These are phyloP conservation scores for Epichloe baconii DNA, from an alignment of 2,329 filamentous ascomycete genomes.

Conservation along the genomic window DNA sequence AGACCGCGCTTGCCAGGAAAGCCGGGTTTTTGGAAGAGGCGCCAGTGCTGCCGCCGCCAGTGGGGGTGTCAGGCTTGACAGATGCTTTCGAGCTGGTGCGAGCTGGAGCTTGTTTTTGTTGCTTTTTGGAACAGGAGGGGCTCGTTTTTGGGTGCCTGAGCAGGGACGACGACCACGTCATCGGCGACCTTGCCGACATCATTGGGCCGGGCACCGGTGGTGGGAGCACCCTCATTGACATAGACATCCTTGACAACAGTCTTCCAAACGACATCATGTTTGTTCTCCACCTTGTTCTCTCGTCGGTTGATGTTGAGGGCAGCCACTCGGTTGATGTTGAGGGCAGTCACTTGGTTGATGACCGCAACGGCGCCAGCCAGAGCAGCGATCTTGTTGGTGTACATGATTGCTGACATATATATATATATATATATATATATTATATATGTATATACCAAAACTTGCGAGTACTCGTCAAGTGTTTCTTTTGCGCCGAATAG, in stretches of 20 bases:
- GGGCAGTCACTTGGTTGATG: conserved; percentile 28
- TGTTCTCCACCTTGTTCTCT: conserved; percentile 23
- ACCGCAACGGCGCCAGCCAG: conserved; percentile 31
- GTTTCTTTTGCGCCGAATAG: neutral
- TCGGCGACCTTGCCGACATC: conserved; percentile 21
- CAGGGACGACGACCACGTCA: conserved; percentile 14
- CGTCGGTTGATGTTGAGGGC: conserved; percentile 31
- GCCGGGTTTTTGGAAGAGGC: conserved; percentile 4
- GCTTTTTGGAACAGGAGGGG: neutral
- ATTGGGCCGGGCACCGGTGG: neutral
- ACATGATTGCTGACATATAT: conserved; percentile 22
- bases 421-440: neutral
- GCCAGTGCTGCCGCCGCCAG: conserved; percentile 2
- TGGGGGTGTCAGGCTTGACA: conserved; percentile 11
- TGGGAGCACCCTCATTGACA: conserved; percentile 16
- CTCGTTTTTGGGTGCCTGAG: conserved; percentile 4
- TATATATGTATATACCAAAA: neutral
- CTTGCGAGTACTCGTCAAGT: neutral
- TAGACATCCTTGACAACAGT: conserved; percentile 28
- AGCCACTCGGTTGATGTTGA: conserved; percentile 28
- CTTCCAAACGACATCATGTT: conserved; percentile 23
- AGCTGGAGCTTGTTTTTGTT: neutral
- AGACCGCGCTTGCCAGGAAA: conserved; percentile 47
- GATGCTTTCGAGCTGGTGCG: conserved; percentile 14
- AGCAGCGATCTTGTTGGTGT: conserved; percentile 27